phyloP scores from a whole-genome alignment of 805 yeast genomes.

The Sugiyamaella valdiviana region DNA sequence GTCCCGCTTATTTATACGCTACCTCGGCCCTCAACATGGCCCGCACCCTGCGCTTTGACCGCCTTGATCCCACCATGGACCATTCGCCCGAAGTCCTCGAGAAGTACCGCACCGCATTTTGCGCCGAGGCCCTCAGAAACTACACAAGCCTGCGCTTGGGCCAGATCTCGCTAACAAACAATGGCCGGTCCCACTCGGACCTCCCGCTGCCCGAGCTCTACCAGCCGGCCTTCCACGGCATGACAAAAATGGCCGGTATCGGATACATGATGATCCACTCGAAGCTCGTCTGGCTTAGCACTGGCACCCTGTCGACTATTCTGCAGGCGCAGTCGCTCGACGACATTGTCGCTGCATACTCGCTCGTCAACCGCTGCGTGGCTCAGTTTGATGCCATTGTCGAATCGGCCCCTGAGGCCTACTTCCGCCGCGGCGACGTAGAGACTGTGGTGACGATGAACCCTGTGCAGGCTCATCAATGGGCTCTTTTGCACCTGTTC shows the following conservation, averaged over 20 bases:
- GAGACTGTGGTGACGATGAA: background rate
- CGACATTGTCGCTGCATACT: constrained; percentile 1
- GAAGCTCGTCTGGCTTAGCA: background rate
- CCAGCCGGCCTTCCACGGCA: background rate
- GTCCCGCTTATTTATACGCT: constrained; percentile 11
- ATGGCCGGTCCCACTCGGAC: background rate
- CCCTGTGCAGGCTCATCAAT: background rate
- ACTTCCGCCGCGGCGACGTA: constrained; percentile 2
- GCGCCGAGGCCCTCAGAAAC: constrained; percentile 7
- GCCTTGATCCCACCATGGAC: constrained; percentile 8
- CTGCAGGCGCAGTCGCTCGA: background rate
- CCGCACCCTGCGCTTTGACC: constrained; percentile 9
- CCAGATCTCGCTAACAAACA: background rate
- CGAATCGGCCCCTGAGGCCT: constrained; percentile 1
- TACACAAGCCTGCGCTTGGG: constrained; percentile 11
- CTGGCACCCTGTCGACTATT: constrained; percentile 1
- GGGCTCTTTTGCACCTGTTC: constrained; percentile 4
- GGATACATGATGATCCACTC: background rate
- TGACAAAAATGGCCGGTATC: background rate
- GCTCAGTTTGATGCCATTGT: background rate
- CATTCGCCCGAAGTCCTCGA: constrained; percentile 3
- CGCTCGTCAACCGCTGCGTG: background rate
- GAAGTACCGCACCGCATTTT: constrained; percentile 9
- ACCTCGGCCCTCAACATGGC: constrained; percentile 7
- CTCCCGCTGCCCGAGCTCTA: background rate